Evolutionary conservation across 495 filamentous ascomycete genomes (phyloP), one percentile per base, ranked within the genome.

Genomic region (Geopyxis carbonaria): DNA sequence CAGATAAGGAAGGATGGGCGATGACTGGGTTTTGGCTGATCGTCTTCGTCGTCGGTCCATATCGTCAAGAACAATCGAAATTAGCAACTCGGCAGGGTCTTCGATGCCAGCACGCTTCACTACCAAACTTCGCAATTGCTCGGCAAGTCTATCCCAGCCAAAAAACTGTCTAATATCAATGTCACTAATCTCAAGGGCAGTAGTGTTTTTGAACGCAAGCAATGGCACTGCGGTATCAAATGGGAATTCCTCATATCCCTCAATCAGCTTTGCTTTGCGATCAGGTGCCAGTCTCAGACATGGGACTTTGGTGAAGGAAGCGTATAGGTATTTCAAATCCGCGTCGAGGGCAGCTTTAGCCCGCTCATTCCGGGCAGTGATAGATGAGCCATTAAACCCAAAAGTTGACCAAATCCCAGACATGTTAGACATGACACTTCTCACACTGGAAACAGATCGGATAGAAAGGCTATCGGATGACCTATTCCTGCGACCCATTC

Each of bases 141-240:
- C 89, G 0, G 89, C 78, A 42, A 94, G 55, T 42, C 77, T 71
- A 59, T 95, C 89, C 89, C 89, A 97, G 30, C 89, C 89, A 57
- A 80, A 93, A 60, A 95, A 93, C 45, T 92, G 86, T 45, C 89
- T 75, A 55, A 91, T 92, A 60, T 95, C 89, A 55, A 94, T 75
- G 57, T 93, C 85, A 59, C 75, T 82, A 30, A 97, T 82, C 60
- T 95, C 89, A 48, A 97, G 65, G 7, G 80, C 75, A 59, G 82
- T 84, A 34, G 94, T 60, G 51, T 95, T 97, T 64, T 97, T 95
- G 69, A 97, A 95, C 19, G 80, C 77, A 57, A 84, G 76, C 8
- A 95, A 63, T 13, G 89, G 89, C 19, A 97, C 89, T n/a, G 89
- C 89, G 27, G 82, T 89, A 56, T 97, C 89, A 58, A 97, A 93